Evolutionary conservation across 805 yeast genomes (phyloP).

Genomic region (Candida fluviatilis): DNA sequence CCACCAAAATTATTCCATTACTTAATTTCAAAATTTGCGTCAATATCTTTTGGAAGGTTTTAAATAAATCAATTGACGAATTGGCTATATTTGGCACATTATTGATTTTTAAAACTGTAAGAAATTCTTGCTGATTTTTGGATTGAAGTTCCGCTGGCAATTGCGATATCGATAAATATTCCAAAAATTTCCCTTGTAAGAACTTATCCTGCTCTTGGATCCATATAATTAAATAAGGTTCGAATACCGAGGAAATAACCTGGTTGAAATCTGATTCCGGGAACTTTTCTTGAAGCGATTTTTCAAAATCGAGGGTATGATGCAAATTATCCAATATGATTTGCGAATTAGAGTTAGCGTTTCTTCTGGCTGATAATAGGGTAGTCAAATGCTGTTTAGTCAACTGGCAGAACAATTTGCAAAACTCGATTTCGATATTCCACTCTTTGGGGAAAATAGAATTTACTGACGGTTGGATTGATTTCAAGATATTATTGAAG

Average conservation of each 20-base stretch:
- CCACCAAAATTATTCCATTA: conserved; percentile 44
- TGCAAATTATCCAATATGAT: conserved; percentile 65
- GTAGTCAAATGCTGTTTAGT: conserved; percentile 61
- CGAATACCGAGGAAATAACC: conserved; percentile 63
- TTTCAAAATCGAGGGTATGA: conserved; percentile 81
- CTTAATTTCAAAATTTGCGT: conserved; percentile 51
- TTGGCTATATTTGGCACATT: conserved; percentile 67
- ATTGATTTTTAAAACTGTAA: conserved; percentile 38
- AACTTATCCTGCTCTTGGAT: conserved; percentile 73
- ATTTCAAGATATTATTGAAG: conserved; percentile 65
- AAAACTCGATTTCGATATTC: conserved; percentile 62
- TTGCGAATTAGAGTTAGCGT: conserved; percentile 49
- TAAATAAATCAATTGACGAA: conserved; percentile 84
- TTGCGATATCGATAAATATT: conserved; percentile 57
- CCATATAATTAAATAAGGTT: conserved; percentile 84
- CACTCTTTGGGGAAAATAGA: conserved; percentile 65
- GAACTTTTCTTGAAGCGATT: conserved; percentile 61
- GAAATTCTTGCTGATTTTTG: conserved; percentile 20
- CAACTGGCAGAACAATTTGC: conserved; percentile 58
- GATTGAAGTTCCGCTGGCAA: conserved; percentile 39
- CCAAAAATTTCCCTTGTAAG: conserved; percentile 58
- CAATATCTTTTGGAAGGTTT: conserved; percentile 67
- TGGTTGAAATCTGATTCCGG: conserved; percentile 40
- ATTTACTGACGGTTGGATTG: conserved; percentile 49
- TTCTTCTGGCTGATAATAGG: conserved; percentile 20